Percentiles rank a stretch among this genome's conserved stretches.
phyloP scores from a whole-genome alignment of 805 yeast species.

The Phaffomyces antillensis region DNA sequence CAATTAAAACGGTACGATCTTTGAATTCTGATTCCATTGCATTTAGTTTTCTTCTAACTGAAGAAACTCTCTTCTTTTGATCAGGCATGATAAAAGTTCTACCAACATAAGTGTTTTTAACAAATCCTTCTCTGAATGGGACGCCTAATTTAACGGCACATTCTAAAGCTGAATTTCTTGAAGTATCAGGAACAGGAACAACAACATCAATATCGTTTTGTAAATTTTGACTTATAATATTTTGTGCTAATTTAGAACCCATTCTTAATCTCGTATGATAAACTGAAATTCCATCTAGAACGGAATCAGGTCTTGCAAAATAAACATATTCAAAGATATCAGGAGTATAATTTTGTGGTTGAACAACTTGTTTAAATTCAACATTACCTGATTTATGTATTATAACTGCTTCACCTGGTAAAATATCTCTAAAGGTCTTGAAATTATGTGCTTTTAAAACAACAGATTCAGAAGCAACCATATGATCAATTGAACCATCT shows the following conservation, averaged over 20 bases:
- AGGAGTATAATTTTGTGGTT: constrained; percentile 75
- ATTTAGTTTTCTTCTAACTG: constrained; percentile 89
- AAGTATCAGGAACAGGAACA: constrained; percentile 96
- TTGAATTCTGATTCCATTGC: constrained; percentile 93
- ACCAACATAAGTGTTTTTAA: constrained; percentile 94
- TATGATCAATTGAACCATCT: constrained; percentile 74
- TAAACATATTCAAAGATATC: constrained; percentile 96
- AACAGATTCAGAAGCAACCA: constrained; percentile 94
- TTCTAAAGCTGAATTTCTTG: constrained; percentile 92
- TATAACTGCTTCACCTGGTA: constrained; percentile 96
- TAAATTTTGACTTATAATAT: constrained; percentile 47
- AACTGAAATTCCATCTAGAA: constrained; percentile 93
- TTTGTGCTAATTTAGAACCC: constrained; percentile 85
- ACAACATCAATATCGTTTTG: constrained; percentile 77
- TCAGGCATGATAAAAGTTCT: constrained; percentile 98
- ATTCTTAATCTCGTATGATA: constrained; percentile 87
- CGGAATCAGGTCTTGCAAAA: constrained; percentile 96
- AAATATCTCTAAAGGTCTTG: constrained; percentile 67
- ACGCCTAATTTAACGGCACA: constrained; percentile 75
- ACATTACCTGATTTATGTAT: constrained; percentile 75
- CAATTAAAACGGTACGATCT: constrained; percentile 78
- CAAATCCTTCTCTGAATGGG: constrained; percentile 95
- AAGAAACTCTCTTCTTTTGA: constrained; percentile 87
- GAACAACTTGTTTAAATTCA: constrained; percentile 80
- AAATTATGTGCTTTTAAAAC: constrained; percentile 91